Evolutionary conservation across 305 asterid genomes (phyloP), one percentile per base, ranked within the genome.

Genomic region (Fraxinus dipetala): DNA sequence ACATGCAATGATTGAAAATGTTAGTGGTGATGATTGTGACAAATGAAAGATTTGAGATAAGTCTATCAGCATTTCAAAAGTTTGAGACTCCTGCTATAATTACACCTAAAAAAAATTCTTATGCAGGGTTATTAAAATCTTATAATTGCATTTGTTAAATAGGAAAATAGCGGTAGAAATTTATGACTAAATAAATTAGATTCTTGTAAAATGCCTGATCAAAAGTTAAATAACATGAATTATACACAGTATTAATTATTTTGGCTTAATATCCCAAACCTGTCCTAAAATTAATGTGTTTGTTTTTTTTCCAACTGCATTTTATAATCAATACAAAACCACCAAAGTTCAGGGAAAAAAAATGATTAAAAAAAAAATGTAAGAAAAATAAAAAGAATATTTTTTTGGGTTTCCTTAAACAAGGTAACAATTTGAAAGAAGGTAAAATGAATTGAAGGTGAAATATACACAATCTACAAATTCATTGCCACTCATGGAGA

Each of bases 381-480:
- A 8, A 1, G n/a, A 10, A 10, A 3, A 26, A 11, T 11, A 4
- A 67, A 67, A 11, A 67, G 20, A 67, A 11, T 24, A 2, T 9
- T 11, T 3, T 22, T 3, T 24, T 13, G 2, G 0, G 35, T 69
- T 30, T 30, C 75, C 14, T 40, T 69, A 69, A 18, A 30, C 7
- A 26, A 69, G 75, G 75, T 13, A 13, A 69, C 32, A 69, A 28
- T 3, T 61, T 61, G 32, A 22, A 28, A 18, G 9, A 69, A 69
- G 40, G 75, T 8, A 30, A 30, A 30, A 69, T 67, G 74, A 26
- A 28, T 31, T 28, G 18, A 28, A 67, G 13, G 72, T 59, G 70
- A 59, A 43, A 73, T 76, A 61, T 78, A 75, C 69, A 83, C 20
- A 70, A 81, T 84, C 79, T 90, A 90, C 92, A 91, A 78, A 83